Evolutionary conservation across 352 stramenopile species (phyloP).

Genomic region (Phytophthora idaei): DNA sequence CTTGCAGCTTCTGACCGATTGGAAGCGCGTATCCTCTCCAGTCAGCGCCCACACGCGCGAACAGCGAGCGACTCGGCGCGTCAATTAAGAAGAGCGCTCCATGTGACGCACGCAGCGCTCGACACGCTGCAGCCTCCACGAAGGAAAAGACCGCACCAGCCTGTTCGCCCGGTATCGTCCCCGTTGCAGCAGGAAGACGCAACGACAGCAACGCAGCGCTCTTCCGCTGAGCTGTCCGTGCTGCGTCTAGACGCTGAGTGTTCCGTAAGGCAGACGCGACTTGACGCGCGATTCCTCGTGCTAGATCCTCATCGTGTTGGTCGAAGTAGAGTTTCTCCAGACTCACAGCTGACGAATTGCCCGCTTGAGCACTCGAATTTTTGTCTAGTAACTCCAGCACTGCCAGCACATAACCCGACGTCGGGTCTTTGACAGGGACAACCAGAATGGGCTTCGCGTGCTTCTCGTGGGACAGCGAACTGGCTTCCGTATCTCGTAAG

Average conservation of each 20-base stretch:
- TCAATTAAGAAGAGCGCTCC: conserved; percentile 83
- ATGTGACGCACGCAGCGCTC: conserved; percentile 40
- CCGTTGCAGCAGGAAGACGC: conserved; percentile 35
- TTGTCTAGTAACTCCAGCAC: conserved; percentile 77
- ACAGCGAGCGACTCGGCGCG: conserved; percentile 67
- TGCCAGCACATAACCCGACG: conserved; percentile 60
- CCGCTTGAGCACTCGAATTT: background rate
- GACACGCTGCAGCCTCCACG: conserved; percentile 35
- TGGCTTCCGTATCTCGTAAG: conserved; percentile 66
- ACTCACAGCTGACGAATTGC: background rate
- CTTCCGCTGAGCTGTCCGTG: conserved; percentile 57
- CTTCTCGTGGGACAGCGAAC: conserved; percentile 28
- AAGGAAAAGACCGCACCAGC: conserved; percentile 39
- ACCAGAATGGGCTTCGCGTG: conserved; percentile 61
- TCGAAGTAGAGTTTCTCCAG: conserved; percentile 75
- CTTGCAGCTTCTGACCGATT: conserved; percentile 70
- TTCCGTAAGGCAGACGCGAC: conserved; percentile 75
- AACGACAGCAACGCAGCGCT: conserved; percentile 68
- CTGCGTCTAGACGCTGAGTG: conserved; percentile 63
- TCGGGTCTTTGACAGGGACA: conserved; percentile 81
- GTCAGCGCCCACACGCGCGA: conserved; percentile 65
- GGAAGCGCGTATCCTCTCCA: conserved; percentile 77
- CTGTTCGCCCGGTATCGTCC: conserved; percentile 37
- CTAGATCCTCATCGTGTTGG: conserved; percentile 70
- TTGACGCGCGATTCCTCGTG: conserved; percentile 66